Evolutionary conservation across 148 eudicot genomes (phyloP).

Genomic region (Camellia lanceoleosa): DNA sequence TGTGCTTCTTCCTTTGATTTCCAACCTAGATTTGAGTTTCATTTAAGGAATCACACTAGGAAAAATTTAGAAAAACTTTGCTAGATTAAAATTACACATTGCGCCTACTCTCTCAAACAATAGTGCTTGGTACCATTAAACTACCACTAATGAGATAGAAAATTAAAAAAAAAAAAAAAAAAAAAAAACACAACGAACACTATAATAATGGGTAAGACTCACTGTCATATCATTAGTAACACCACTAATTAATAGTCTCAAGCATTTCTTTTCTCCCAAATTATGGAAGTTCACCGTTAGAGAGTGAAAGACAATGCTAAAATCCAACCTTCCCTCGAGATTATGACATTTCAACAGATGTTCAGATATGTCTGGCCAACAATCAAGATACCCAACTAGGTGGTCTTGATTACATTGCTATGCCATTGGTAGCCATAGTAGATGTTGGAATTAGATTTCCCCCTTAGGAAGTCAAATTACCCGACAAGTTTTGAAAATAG

Average conservation of each 20-base stretch:
- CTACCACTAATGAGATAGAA: too few species aligned
- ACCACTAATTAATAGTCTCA: neutral
- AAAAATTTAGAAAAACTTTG: neutral
- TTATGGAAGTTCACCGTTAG: neutral
- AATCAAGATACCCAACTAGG: neutral
- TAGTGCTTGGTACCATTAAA: too few species aligned
- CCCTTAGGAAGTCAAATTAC: neutral
- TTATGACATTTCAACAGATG: neutral
- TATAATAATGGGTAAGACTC: accelerated
- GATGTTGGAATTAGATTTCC: neutral
- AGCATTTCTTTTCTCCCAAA: neutral
- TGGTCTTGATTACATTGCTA: neutral
- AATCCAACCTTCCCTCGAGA: too few species aligned
- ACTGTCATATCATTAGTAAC: neutral
- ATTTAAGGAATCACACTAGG: neutral
- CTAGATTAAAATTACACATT: neutral
- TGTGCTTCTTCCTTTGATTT: too few species aligned
- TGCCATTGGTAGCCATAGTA: neutral
- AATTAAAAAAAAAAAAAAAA: too few species aligned
- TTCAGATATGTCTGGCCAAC: neutral
- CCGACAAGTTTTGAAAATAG: neutral
- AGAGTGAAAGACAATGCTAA: neutral
- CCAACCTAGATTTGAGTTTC: too few species aligned
- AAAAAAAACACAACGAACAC: too few species aligned
- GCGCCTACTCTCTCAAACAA: too few species aligned